Evolutionary conservation across 2,329 filamentous ascomycete species (phyloP), one percentile per base, ranked within the genome.

Genomic region (Meredithiella fracta): DNA sequence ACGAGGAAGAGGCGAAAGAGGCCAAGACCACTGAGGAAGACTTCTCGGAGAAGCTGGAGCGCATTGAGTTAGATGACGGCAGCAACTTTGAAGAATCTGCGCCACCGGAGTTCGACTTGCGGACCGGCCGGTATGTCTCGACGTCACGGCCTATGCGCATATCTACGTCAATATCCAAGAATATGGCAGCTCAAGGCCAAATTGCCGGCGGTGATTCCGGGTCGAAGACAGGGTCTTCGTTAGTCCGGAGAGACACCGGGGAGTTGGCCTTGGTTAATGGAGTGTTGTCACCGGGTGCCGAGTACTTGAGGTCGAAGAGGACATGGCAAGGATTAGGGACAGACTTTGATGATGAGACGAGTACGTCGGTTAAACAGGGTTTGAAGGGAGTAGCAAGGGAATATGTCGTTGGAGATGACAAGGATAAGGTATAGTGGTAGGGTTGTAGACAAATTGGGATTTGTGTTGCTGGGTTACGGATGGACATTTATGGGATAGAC

Each of bases 251-350:
- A 62, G 65, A 68, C 55, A 59, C 67, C 55, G 81, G 83, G 2
- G 85, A 94, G 61, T 62, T 97, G 17, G 84, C 87, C 0, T 82
- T 82, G 49, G 80, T 97, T 62, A 91, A 90, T 53, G 88, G 89
- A 5, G 79, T 91, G 0, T 74, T 85, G n/a, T 97, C 91, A 49
- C 92, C 92, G 0, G 92, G 88, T 0, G 92, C 92, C 0, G 87
- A 96, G 66, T 97, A 79, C 62, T 70, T 98, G 60, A 78, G 83
- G 31, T 85, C 83, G 2, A 79, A 90, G 63, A 73, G 92, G 57
- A 94, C 87, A 3, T 98, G 92, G 92, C 85, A 85, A 64, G 92
- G 92, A 0, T 69, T 98, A 23, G 92, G 92, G 0, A 94, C 80
- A 60, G 92, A 98, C 66, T 94, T 89, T 63, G 61, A 69, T n/a